Conservation (phyloP, 345 rosid species). For the Brassica cretica region DNA sequence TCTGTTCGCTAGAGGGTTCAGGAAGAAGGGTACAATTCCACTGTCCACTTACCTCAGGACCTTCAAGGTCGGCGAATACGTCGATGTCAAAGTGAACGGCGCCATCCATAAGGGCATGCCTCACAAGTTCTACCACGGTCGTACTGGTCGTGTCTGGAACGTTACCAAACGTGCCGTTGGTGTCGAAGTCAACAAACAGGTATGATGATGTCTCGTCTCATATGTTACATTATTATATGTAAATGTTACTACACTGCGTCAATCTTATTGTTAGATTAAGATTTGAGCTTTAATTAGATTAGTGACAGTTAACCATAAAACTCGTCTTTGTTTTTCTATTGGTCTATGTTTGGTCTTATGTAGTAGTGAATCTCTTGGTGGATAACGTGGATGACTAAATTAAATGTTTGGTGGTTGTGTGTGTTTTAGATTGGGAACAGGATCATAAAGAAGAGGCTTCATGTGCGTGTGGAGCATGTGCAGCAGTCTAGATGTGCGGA, state of each 20-base stretch:
- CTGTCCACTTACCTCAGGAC: slow-evolving; percentile 64
- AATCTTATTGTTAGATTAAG: neutral
- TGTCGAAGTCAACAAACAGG: slow-evolving; percentile 50
- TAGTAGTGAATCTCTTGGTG: neutral
- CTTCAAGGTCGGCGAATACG: slow-evolving; percentile 67
- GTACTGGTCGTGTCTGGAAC: neutral
- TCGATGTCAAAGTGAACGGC: neutral
- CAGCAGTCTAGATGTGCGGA: neutral
- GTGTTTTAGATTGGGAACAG: slow-evolving; percentile 32
- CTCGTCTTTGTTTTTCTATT: neutral
- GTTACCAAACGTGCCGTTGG: neutral
- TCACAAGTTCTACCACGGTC: neutral
- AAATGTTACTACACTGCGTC: neutral
- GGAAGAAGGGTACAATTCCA: slow-evolving; percentile 38
- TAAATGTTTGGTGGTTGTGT: neutral
- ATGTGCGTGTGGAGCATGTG: neutral
- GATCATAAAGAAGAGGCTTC: neutral
- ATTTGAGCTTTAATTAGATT: neutral
- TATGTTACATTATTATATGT: neutral
- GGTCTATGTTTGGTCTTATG: neutral
- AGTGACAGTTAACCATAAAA: neutral
- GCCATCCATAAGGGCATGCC: neutral
- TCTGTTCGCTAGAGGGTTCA: neutral
- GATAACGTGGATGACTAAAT: neutral
- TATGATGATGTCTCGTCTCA: neutral